Evolutionary conservation across 495 filamentous ascomycete genomes (phyloP).

Genomic region (Choiromyces venosus): DNA sequence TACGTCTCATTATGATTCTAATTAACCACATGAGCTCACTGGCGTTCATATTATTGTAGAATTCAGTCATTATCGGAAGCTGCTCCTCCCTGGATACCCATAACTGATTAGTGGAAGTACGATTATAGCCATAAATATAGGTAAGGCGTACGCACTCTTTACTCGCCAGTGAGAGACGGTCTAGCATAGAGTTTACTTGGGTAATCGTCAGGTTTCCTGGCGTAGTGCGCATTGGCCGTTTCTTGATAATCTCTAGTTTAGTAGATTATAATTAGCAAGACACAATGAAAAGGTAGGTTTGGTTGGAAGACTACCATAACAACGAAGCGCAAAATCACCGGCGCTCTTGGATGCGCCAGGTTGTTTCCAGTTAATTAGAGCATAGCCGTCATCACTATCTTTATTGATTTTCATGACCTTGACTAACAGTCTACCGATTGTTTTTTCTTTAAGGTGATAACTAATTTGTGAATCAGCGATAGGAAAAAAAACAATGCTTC

Average conservation of each 20-base stretch:
- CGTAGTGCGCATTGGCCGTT: slow-evolving; percentile 68
- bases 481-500: neutral
- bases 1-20: slow-evolving; percentile 77
- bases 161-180: slow-evolving; percentile 65
- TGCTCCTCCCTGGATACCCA: slow-evolving; percentile 55
- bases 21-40: slow-evolving; percentile 92
- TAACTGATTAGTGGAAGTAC: slow-evolving; percentile 10
- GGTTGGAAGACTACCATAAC: slow-evolving; percentile 47
- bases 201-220: slow-evolving; percentile 75
- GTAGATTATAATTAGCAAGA: slow-evolving; percentile 9
- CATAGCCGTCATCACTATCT: slow-evolving; percentile 79
- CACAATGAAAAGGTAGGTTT: neutral
- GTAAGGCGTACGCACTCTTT: slow-evolving; percentile 53
- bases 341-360: slow-evolving; percentile 66
- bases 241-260: slow-evolving; percentile 64
- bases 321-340: slow-evolving; percentile 86
- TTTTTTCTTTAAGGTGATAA: slow-evolving; percentile 93
- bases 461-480: slow-evolving; percentile 6
- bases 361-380: slow-evolving; percentile 87
- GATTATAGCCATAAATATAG: neutral
- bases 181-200: slow-evolving; percentile 82
- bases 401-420: slow-evolving; percentile 89
- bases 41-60: slow-evolving; percentile 88
- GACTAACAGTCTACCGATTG: slow-evolving; percentile 79
- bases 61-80: slow-evolving; percentile 66